Evolutionary conservation across 805 yeast species (phyloP), one percentile per base, ranked within the genome.

Genomic region (Candida boidinii): DNA sequence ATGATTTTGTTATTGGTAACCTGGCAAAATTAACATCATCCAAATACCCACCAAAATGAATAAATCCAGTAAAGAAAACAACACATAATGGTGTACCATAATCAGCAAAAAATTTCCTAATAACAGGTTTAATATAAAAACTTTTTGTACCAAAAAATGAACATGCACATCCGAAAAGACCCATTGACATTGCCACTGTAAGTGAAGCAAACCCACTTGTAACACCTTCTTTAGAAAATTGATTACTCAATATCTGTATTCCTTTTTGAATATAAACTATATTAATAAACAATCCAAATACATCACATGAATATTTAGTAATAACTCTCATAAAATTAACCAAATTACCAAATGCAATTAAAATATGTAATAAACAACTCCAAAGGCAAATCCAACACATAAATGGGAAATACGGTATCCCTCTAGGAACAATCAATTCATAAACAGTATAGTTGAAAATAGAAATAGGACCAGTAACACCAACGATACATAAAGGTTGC

Each of bases 301-400:
- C 85, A 42, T 90, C 95, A 54, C 96, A 88, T 2, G 94, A 84
- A 51, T 75, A 90, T 33, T 75, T 63, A 2, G 95, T 80, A 18
- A 88, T 83, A 44, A 71, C 77, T 41, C 73, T 72, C 58, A 86
- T 62, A 30, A 72, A 74, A 34, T 74, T 65, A 20, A 84, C 82
- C 40, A 73, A 60, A 53, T 90, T 90, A 33, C 70, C 58, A 3
- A 80, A 39, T 0, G 96, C 88, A 24, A 90, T 63, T 1, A 76
- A 37, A 17, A 84, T 60, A 58, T 92, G 97, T 60, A 84, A 68
- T 10, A 77, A 66, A 84, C 81, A 79, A 4, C 85, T 70, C 98
- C 98, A 90, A 5, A 92, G 64, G 47, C 87, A 84, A 21, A 90
- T 64, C 97, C 97, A 92, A 51, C 90, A 79, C 95, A 92, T 88